These are phyloP conservation scores for Rhodosporidiobolus odoratus DNA, from an alignment of 768 basidiomycete genomes.

Conservation along the genomic window DNA sequence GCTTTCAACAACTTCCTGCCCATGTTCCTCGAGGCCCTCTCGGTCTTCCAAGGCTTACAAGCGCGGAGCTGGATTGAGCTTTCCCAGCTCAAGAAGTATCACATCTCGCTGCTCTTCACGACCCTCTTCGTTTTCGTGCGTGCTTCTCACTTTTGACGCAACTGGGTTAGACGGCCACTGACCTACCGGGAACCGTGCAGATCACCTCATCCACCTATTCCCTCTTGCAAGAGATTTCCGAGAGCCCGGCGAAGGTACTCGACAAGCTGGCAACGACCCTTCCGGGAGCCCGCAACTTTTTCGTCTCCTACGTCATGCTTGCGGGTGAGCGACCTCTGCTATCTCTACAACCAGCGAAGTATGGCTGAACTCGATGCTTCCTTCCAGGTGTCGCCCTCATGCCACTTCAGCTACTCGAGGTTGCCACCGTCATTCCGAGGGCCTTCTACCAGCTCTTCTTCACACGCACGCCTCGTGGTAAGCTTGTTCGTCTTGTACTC, in stretches of 20 bases:
- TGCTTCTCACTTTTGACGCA: neutral
- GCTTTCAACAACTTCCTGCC: constrained; percentile 81
- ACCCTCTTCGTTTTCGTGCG: constrained; percentile 39
- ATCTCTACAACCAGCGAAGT: too few species aligned
- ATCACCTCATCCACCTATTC: constrained; percentile 50
- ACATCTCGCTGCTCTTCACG: constrained; percentile 36
- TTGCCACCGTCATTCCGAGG: constrained; percentile 79
- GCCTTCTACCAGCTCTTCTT: constrained; percentile 66
- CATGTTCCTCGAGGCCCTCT: constrained; percentile 77
- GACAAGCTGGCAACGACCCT: constrained; percentile 83
- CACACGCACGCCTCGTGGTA: constrained; percentile 86
- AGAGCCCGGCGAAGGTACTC: constrained; percentile 87
- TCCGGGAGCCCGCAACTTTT: constrained; percentile 59
- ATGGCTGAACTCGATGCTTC: constrained; percentile 45
- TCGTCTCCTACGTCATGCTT: constrained; percentile 59
- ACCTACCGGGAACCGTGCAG: neutral
- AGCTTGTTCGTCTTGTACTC: constrained; percentile 21
- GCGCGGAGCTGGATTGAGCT: constrained; percentile 92
- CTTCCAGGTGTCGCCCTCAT: constrained; percentile 88
- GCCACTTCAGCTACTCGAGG: constrained; percentile 84
- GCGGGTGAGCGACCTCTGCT: constrained; percentile 49
- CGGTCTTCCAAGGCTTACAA: constrained; percentile 82
- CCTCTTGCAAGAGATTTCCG: constrained; percentile 81
- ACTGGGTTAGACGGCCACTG: accelerated
- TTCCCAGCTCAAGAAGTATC: constrained; percentile 74